Percentiles rank a stretch among this genome's conserved stretches.
Conservation (phyloP, 1,139 yeast genomes). For the Hanseniaspora gamundiae region DNA sequence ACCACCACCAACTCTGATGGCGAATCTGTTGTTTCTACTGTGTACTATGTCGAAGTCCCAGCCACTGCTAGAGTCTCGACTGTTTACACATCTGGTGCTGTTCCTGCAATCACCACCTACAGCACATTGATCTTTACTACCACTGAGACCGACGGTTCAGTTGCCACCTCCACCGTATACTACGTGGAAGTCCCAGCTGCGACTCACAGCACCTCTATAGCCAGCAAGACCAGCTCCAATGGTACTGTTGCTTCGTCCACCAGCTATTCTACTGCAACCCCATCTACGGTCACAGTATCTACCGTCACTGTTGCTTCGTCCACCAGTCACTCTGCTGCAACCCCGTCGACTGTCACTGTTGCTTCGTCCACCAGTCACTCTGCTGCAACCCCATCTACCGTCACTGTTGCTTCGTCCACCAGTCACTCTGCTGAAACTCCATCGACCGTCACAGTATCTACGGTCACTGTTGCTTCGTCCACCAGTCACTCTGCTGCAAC, state of each 20-base stretch:
- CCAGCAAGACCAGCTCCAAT: too few relatives aligned
- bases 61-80: not conserved
- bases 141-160: not conserved
- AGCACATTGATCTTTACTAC: not conserved
- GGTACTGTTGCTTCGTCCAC: not conserved
- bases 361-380: too few relatives aligned
- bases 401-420: too few relatives aligned
- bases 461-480: too few relatives aligned
- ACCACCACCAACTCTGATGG: not conserved
- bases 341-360: too few relatives aligned
- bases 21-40: constrained; percentile 1
- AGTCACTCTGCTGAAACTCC: constrained; percentile 10
- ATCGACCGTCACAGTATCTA: too few relatives aligned
- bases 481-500: too few relatives aligned
- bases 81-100: not conserved
- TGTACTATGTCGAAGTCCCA: constrained; percentile 9
- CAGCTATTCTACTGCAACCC: not conserved
- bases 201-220: not conserved
- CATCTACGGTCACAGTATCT: not conserved
- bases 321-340: too few relatives aligned
- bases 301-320: too few relatives aligned
- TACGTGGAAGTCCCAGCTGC: constrained; percentile 8
- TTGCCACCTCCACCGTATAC: constrained; percentile 5
- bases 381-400: too few relatives aligned
- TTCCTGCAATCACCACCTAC: not conserved